Percentiles rank a stretch among this genome's conserved stretches.
These are phyloP conservation scores for Huntiella savannae DNA, from an alignment of 2,329 filamentous ascomycete genomes.

Conservation along the genomic window DNA sequence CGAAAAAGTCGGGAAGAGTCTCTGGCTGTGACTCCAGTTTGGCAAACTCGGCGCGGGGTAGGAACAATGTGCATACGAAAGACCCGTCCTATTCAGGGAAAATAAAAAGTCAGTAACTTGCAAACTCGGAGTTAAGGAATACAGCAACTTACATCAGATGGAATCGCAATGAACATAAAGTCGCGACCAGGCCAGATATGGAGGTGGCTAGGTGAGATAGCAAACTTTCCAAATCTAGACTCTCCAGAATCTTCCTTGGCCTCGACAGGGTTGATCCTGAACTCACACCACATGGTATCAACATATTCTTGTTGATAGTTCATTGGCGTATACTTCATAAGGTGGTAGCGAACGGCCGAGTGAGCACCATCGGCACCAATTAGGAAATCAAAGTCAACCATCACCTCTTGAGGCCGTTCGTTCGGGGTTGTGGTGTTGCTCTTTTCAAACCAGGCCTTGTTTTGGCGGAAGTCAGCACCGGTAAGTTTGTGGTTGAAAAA, in stretches of 20 bases:
- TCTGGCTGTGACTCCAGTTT: conserved; percentile 44
- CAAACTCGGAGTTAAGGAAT: background rate
- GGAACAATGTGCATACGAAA: conserved; percentile 89
- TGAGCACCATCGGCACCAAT: conserved; percentile 92
- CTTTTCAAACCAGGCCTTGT: conserved; percentile 74
- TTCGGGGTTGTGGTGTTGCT: conserved; percentile 7
- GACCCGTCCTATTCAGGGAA: conserved; percentile 47
- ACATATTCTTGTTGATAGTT: conserved; percentile 90
- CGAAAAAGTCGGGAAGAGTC: conserved; percentile 53
- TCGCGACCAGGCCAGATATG: conserved; percentile 93
- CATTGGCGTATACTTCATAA: conserved; percentile 90
- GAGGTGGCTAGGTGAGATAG: conserved; percentile 77
- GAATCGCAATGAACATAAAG: conserved; percentile 98
- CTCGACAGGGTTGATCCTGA: conserved; percentile 46
- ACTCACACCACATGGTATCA: conserved; percentile 94
- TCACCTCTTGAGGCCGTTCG: conserved; percentile 46
- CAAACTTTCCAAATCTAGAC: conserved; percentile 31
- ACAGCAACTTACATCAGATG: conserved; percentile 34
- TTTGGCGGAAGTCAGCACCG: conserved; percentile 62
- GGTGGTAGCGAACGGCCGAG: conserved; percentile 71
- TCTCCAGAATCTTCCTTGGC: conserved; percentile 21
- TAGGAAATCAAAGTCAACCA: conserved; percentile 77
- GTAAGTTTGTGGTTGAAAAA: conserved; percentile 90
- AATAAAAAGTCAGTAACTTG: background rate
- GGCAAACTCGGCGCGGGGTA: conserved; percentile 51